Base-by-base conservation (phyloP, 768 basidiomycete species). In the Suillus brevipes region DNA sequence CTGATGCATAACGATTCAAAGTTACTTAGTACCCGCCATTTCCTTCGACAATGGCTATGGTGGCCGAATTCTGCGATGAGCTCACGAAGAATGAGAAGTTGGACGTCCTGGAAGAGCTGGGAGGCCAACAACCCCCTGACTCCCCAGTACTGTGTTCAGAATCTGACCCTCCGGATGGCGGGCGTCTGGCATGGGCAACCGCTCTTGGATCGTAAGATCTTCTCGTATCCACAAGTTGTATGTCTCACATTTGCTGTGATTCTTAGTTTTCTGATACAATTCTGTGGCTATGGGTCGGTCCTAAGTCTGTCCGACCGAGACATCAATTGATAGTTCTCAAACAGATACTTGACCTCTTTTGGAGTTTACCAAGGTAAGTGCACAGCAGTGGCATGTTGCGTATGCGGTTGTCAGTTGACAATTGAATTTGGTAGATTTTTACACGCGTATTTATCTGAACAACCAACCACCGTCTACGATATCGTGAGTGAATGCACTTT, bases 301-400 rank as follows among this genome's bases (percentile, higher is more conserved):
- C 31, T 25, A 31, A 9, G 25, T 14, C 18, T 34, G 9, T 20
- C 18, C 8, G 4, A 25, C 16, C 7, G 37, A 59, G n/a, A 38
- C 13, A 61, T 38, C 61, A 38, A 1, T 18, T 37, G 31, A 62
- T 23, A 61, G 12, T 14, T 34, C 13, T 31, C 38, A n/a, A 23
- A 56, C 55, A 75, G 76, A 13, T 73, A 74, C 50, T 57, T 68
- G 3, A 65, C 64, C n/a, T 69, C 74, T 6, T 78, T 74, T 58
- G 78, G 78, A 37, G 76, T 76, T 37, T 78, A 77, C 53, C 75
- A 78, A 73, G 74, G 75, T 49, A 25, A 23, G 23, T 69, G 58
- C 37, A 37, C 34, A 6, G 1, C 14, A 23, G 14, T 25, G 14
- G 37, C 28, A 31, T 18, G 23, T n/a, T 12, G 23, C n/a, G 20